Conservation (phyloP, 306 rosid species). For the Corylus heterophylla region DNA sequence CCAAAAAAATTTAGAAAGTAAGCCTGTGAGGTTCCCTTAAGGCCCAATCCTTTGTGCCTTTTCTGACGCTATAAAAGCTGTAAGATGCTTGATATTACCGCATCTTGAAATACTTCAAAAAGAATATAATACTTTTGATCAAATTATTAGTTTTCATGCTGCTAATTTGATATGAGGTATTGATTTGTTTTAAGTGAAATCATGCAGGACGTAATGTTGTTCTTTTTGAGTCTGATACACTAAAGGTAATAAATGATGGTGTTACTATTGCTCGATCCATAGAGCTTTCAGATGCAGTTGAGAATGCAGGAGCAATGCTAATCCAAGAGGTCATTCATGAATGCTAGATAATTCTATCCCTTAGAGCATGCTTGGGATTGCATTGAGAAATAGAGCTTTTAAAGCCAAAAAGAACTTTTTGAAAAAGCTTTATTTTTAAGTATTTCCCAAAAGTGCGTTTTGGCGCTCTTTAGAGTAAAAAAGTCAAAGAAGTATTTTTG, state of each 20-base stretch:
- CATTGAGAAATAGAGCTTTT: too few relatives aligned
- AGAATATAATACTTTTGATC: background rate
- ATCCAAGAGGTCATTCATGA: slow-evolving; percentile 92
- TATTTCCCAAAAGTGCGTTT: too few relatives aligned
- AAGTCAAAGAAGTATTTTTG: too few relatives aligned
- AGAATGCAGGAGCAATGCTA: slow-evolving; percentile 94
- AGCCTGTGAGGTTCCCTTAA: background rate
- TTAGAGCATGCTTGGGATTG: too few relatives aligned
- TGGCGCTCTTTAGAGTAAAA: too few relatives aligned
- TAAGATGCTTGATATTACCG: background rate
- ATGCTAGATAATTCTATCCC: slow-evolving; percentile 43
- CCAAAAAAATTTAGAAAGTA: background rate
- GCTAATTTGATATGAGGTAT: background rate
- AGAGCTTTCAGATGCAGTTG: slow-evolving; percentile 82
- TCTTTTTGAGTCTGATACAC: slow-evolving; percentile 67
- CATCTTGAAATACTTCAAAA: background rate
- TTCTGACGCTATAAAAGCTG: background rate
- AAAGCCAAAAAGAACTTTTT: too few relatives aligned
- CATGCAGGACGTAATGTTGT: slow-evolving; percentile 89
- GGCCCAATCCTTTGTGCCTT: background rate
- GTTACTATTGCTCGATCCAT: slow-evolving; percentile 89
- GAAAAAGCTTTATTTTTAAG: too few relatives aligned
- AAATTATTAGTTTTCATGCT: slow-evolving; percentile 13
- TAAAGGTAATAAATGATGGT: slow-evolving; percentile 86
- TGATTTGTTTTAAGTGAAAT: slow-evolving; percentile 25